Percentiles rank a stretch among this genome's conserved stretches.
Conservation (phyloP, 2,329 filamentous ascomycete genomes). For the Atkinsonella hypoxylon region DNA sequence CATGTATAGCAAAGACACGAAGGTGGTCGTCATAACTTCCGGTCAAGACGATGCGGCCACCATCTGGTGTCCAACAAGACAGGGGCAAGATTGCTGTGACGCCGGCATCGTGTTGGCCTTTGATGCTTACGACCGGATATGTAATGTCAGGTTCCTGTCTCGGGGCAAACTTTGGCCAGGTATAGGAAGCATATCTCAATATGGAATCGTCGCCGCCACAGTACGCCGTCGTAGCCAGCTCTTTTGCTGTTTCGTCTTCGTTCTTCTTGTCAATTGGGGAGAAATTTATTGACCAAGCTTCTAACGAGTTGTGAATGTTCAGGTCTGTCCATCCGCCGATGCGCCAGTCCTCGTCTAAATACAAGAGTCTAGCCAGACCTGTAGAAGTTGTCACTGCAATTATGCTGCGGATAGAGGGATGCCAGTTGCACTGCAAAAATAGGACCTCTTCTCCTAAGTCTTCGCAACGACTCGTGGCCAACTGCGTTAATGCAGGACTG, state of each 20-base stretch:
- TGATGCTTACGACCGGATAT: slow-evolving; percentile 21
- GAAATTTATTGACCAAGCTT: slow-evolving; percentile 66
- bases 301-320: slow-evolving; percentile 41
- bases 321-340: slow-evolving; percentile 24
- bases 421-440: slow-evolving; percentile 64
- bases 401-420: slow-evolving; percentile 40
- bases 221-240: slow-evolving; percentile 32
- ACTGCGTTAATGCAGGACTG: slow-evolving; percentile 23
- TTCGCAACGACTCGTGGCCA: slow-evolving; percentile 33
- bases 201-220: slow-evolving; percentile 68
- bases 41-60: slow-evolving; percentile 54
- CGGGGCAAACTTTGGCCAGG: slow-evolving; percentile 10
- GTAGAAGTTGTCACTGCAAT: slow-evolving; percentile 63
- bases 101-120: slow-evolving; percentile 58
- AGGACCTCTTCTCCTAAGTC: slow-evolving; percentile 46
- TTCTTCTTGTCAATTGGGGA: slow-evolving; percentile 15
- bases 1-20: slow-evolving; percentile 47
- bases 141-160: slow-evolving; percentile 4
- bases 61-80: slow-evolving; percentile 25
- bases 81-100: slow-evolving; percentile 79
- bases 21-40: slow-evolving; percentile 87
- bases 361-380: slow-evolving; percentile 48
- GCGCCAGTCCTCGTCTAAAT: slow-evolving; percentile 29
- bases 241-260: slow-evolving; percentile 12
- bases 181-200: slow-evolving; percentile 35